Evolutionary conservation across 495 filamentous ascomycete genomes (phyloP).

Genomic region (Podospora bellae-mahoneyi): DNA sequence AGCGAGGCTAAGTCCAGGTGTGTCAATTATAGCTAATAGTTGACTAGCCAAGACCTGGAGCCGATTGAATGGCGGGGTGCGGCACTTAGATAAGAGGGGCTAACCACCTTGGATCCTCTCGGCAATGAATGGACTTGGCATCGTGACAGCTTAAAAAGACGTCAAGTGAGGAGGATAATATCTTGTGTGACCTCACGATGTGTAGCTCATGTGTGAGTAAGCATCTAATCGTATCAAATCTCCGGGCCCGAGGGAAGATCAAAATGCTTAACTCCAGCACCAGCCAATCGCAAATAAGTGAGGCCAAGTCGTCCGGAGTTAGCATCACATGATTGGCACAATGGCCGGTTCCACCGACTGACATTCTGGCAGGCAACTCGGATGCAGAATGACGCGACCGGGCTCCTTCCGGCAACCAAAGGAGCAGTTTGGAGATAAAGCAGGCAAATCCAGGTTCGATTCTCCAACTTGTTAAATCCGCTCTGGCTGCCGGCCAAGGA

Average conservation of each 20-base stretch:
- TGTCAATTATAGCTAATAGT: neutral
- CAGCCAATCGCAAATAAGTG: neutral
- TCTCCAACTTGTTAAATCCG: neutral
- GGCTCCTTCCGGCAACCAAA: neutral
- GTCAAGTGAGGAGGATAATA: neutral
- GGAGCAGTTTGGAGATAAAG: constrained; percentile 3
- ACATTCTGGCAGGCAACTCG: constrained; percentile 9
- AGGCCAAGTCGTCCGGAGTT: constrained; percentile 17
- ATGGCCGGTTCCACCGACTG: constrained; percentile 7
- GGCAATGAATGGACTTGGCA: neutral
- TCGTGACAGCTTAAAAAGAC: neutral
- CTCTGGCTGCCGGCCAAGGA: neutral
- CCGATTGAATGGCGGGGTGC: neutral
- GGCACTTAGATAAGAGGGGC: neutral
- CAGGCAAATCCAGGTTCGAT: neutral
- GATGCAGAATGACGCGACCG: constrained; percentile 9
- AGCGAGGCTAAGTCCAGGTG: neutral
- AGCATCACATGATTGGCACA: constrained; percentile 15
- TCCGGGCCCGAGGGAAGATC: neutral
- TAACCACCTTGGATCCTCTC: neutral
- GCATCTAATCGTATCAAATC: neutral
- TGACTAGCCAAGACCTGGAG: neutral
- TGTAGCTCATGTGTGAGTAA: neutral
- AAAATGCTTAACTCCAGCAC: no score
- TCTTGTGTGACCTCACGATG: neutral